phyloP scores from a whole-genome alignment of 805 yeast species.

The Starmerella roubikii region DNA sequence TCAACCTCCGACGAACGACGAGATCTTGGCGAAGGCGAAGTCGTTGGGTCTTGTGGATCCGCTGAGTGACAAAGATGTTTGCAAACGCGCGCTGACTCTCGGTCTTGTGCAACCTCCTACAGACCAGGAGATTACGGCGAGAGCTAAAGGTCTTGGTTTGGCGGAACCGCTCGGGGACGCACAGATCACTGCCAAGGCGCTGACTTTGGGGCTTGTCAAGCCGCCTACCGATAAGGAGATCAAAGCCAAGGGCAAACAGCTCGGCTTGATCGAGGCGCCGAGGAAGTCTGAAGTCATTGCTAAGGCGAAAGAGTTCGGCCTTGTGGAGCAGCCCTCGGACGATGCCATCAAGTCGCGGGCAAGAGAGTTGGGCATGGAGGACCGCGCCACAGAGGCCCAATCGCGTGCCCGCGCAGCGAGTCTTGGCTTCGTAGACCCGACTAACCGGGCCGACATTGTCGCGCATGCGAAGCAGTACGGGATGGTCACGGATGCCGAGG shows the following conservation, averaged over 20 bases:
- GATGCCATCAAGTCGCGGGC: constrained; percentile 10
- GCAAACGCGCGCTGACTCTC: constrained; percentile 4
- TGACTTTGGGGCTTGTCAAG: constrained; percentile 54
- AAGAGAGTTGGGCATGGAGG: constrained; percentile 51
- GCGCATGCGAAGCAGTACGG: constrained; percentile 8
- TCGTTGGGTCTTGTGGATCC: constrained; percentile 10
- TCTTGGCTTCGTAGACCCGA: constrained; percentile 7
- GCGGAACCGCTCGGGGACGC: constrained; percentile 11
- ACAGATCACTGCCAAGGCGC: constrained; percentile 45
- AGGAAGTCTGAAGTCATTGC: constrained; percentile 5
- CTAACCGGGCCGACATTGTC: constrained; percentile 1
- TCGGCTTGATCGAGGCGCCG: constrained; percentile 8
- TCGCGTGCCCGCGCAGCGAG: constrained; percentile 3
- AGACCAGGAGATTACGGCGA: constrained; percentile 5
- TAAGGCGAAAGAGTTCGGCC: constrained; percentile 13
- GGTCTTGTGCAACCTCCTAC: constrained; percentile 13
- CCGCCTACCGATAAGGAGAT: constrained; percentile 28
- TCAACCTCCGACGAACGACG: constrained; percentile 7
- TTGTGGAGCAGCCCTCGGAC: constrained; percentile 14
- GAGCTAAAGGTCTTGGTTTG: constrained; percentile 20
- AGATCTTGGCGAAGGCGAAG: constrained; percentile 8
- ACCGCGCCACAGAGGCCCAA: constrained; percentile 21
- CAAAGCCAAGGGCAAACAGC: constrained; percentile 4
- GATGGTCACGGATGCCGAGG: constrained; percentile 4
- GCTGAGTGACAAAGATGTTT: constrained; percentile 4